These are phyloP conservation scores for Globisporangium radiosum DNA, from an alignment of 352 stramenopile species.

Conservation along the genomic window DNA sequence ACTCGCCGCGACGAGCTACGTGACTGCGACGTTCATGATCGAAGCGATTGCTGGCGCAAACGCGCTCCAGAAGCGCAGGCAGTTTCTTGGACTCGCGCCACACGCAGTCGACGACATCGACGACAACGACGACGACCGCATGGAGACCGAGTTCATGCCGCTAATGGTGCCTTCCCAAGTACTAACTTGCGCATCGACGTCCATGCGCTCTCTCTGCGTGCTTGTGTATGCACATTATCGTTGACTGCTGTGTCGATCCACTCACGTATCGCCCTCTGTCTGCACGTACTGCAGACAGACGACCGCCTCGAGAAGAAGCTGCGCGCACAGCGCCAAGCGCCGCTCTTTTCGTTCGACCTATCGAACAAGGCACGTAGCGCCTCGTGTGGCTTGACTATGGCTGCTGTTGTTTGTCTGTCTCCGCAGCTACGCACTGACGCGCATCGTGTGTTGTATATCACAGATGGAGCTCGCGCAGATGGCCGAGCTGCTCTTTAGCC, in stretches of 20 bases:
- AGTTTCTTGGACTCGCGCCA: constrained; percentile 28
- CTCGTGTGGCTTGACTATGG: too few species aligned
- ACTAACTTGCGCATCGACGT: constrained; percentile 11
- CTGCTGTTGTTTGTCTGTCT: background rate
- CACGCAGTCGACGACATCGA: constrained; percentile 26
- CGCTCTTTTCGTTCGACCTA: constrained; percentile 58
- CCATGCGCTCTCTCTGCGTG: background rate
- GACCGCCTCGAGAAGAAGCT: constrained; percentile 49
- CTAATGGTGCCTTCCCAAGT: constrained; percentile 74
- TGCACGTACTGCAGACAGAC: constrained; percentile 26
- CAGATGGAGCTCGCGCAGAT: constrained; percentile 85
- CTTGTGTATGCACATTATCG: background rate
- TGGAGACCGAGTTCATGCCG: constrained; percentile 59
- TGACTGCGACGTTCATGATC: constrained; percentile 84
- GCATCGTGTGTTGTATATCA: background rate
- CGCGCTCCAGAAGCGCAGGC: constrained; percentile 50
- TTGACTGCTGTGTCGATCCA: too few species aligned
- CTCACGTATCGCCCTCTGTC: too few species aligned
- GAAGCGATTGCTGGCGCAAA: constrained; percentile 80
- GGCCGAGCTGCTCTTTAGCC: constrained; percentile 69
- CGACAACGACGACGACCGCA: constrained; percentile 25
- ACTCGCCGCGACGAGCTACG: constrained; percentile 65
- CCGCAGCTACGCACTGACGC: background rate
- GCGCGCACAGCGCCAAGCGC: constrained; percentile 20
- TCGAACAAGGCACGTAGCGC: constrained; percentile 53